phyloP scores from a whole-genome alignment of 1,139 yeast species.

The Magnusiomyces paraingens region DNA sequence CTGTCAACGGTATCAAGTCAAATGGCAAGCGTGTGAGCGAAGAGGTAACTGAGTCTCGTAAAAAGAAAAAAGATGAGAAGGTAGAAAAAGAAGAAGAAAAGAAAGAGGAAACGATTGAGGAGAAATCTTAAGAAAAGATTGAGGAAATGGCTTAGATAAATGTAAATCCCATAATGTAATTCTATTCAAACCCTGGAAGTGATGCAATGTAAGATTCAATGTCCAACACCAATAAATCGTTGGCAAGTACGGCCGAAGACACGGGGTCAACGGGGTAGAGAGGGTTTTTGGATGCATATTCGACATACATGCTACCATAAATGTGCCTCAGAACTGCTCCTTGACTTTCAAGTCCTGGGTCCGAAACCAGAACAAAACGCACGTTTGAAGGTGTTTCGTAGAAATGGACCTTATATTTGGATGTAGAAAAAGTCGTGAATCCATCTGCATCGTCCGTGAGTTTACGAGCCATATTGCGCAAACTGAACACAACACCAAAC shows the following conservation, averaged over 20 bases:
- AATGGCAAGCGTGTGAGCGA: constrained; percentile 23
- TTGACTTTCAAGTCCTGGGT: constrained; percentile 54
- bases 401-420: constrained; percentile 70
- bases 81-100: neutral
- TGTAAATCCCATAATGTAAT: neutral
- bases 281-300: constrained; percentile 60
- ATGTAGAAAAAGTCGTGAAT: constrained; percentile 62
- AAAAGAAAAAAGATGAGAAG: neutral
- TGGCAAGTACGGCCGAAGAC: constrained; percentile 33
- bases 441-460: constrained; percentile 45
- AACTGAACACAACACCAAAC: constrained; percentile 80
- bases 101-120: neutral
- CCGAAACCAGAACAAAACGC: constrained; percentile 69
- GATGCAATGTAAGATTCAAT: constrained; percentile 36
- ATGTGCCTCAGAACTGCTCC: constrained; percentile 58
- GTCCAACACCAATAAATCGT: constrained; percentile 36
- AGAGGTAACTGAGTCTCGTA: constrained; percentile 1
- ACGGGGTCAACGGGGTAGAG: constrained; percentile 34
- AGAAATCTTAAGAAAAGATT: too few species aligned
- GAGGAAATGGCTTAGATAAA: too few species aligned
- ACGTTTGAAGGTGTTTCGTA: constrained; percentile 74
- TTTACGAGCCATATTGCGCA: constrained; percentile 66
- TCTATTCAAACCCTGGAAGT: constrained; percentile 31
- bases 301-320: constrained; percentile 61
- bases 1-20: constrained; percentile 56